Percentiles rank a stretch among this genome's conserved stretches.
Evolutionary conservation across 768 basidiomycete genomes (phyloP).

Genomic region (Mycena sanguinolenta): DNA sequence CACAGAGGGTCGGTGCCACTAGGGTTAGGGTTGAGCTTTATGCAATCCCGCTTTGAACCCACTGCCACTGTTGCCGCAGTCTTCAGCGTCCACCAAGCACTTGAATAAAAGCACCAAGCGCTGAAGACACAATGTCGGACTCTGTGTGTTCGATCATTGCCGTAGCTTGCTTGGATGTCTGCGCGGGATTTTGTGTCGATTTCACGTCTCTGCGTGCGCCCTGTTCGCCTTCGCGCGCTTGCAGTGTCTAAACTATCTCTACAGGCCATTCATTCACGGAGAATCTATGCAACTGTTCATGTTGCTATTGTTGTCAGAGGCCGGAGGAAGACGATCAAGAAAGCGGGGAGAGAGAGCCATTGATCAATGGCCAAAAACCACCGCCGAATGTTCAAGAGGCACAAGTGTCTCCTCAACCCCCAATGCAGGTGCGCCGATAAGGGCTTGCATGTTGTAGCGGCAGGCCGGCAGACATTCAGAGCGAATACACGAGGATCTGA

Average conservation of each 20-base stretch:
- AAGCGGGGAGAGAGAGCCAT: slow-evolving; percentile 21
- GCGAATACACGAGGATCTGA: neutral
- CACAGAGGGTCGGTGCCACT: too few species aligned
- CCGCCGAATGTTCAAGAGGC: neutral
- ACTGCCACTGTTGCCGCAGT: too few species aligned
- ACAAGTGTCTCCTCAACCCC: slow-evolving; percentile 26
- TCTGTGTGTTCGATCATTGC: neutral
- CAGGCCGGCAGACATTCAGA: too few species aligned
- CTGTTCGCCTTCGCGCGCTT: neutral
- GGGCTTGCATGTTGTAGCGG: neutral
- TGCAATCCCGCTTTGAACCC: too few species aligned
- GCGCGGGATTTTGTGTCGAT: slow-evolving; percentile 31
- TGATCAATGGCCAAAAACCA: slow-evolving; percentile 8
- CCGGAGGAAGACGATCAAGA: slow-evolving; percentile 4
- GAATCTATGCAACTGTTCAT: slow-evolving; percentile 16
- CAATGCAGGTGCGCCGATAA: slow-evolving; percentile 26
- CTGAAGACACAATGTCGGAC: slow-evolving; percentile 15
- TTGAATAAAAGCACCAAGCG: slow-evolving; percentile 36
- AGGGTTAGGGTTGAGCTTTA: too few species aligned
- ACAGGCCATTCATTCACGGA: slow-evolving; percentile 30
- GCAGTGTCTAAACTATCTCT: neutral
- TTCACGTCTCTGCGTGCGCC: slow-evolving; percentile 30
- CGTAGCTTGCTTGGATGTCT: slow-evolving; percentile 32
- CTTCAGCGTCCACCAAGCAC: too few species aligned
- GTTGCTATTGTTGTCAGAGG: neutral